Conservation (phyloP, 768 basidiomycete species). For the Tricholoma matsutake region DNA sequence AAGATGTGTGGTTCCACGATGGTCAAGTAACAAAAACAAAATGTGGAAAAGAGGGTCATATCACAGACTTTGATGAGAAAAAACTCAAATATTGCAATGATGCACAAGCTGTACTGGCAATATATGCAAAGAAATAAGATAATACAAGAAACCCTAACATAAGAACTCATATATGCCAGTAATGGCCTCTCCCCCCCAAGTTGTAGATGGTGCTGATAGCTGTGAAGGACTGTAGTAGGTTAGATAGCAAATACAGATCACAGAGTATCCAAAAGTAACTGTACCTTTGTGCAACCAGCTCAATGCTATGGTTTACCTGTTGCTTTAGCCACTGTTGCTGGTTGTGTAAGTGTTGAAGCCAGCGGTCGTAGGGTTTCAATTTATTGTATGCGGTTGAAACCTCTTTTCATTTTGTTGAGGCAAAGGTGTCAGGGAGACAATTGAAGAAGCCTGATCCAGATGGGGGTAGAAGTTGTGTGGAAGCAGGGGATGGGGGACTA, state of each 20-base stretch:
- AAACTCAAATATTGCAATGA: neutral
- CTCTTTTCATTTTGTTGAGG: neutral
- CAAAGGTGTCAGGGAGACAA: neutral
- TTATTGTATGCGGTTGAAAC: neutral
- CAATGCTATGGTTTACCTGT: neutral
- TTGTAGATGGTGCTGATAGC: too few species aligned
- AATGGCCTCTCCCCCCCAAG: too few species aligned
- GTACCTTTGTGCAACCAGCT: neutral
- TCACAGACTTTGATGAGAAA: neutral
- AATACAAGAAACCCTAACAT: neutral
- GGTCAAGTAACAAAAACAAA: neutral
- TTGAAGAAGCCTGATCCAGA: neutral
- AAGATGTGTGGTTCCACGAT: too few species aligned
- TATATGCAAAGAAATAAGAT: neutral
- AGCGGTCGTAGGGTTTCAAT: neutral
- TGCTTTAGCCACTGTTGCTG: neutral
- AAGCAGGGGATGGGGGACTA: neutral
- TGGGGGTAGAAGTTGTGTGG: neutral
- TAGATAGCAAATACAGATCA: neutral
- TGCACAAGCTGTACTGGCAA: neutral
- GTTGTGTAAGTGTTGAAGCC: neutral
- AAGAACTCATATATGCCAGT: too few species aligned
- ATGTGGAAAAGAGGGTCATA: neutral
- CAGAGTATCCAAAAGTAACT: neutral
- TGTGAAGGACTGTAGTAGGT: too few species aligned